These are phyloP conservation scores for Monosporascus sp. DNA, from an alignment of 2,329 filamentous ascomycete species.

Conservation along the genomic window DNA sequence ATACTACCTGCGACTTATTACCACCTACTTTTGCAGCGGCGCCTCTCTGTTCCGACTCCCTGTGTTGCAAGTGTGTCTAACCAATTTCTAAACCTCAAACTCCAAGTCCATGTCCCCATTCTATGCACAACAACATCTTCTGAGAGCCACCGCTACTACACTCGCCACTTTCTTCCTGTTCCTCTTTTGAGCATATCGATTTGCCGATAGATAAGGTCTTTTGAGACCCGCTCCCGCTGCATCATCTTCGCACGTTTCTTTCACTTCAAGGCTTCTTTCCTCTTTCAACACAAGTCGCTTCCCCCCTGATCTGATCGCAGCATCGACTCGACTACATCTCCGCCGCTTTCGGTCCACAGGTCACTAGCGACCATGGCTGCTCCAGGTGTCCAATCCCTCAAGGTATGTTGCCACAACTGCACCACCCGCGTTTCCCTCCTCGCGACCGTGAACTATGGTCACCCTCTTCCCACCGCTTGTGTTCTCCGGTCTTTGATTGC, in stretches of 20 bases:
- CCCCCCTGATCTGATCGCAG: not conserved
- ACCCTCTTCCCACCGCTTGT: conserved; percentile 2
- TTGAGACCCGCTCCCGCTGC: too few species aligned
- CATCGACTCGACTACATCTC: conserved; percentile 6
- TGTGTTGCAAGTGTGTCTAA: too few species aligned
- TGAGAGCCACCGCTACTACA: too few species aligned
- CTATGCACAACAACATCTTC: too few species aligned
- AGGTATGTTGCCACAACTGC: conserved; percentile 52
- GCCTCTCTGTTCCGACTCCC: too few species aligned
- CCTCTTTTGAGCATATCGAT: too few species aligned
- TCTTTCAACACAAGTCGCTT: not conserved
- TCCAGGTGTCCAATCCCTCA: conserved; percentile 83
- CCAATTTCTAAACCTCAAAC: too few species aligned
- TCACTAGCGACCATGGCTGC: conserved; percentile 62
- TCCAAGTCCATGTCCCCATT: too few species aligned
- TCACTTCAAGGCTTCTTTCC: not conserved
- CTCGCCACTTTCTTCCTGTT: too few species aligned
- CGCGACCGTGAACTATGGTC: not conserved
- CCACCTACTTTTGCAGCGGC: too few species aligned
- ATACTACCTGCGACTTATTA: too few species aligned
- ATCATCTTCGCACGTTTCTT: not conserved
- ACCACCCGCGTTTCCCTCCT: not conserved
- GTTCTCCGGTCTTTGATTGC: conserved; percentile 6
- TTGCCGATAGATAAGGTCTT: too few species aligned
- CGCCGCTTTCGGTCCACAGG: conserved; percentile 10